phyloP scores from a whole-genome alignment of 257 asterid genomes.

The Fraxinus americana region DNA sequence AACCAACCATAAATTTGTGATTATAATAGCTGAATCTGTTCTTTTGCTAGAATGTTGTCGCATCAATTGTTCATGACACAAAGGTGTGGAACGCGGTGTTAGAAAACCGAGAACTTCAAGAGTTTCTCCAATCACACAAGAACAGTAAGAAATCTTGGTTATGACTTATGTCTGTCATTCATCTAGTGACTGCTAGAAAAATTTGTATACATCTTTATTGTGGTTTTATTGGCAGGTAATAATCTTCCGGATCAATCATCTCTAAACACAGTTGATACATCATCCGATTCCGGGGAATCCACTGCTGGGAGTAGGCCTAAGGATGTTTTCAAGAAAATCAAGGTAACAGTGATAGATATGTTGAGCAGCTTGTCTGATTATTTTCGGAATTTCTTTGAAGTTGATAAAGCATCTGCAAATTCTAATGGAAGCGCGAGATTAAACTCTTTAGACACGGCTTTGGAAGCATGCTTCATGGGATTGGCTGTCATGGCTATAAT shows the following conservation, averaged over 20 bases:
- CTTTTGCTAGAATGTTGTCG: conserved; percentile 61
- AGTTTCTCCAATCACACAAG: conserved; percentile 51
- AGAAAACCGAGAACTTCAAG: conserved; percentile 60
- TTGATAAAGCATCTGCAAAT: conserved; percentile 18
- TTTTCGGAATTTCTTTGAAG: conserved; percentile 61
- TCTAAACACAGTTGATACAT: not conserved
- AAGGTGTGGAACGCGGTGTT: conserved; percentile 80
- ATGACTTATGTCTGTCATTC: not conserved
- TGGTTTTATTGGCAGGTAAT: conserved; percentile 10
- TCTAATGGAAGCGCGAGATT: conserved; percentile 39
- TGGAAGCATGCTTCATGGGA: conserved; percentile 62
- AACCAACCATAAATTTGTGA: not conserved
- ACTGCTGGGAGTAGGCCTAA: conserved; percentile 16
- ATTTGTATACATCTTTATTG: not conserved
- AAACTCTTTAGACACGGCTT: conserved; percentile 30
- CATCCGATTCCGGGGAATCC: conserved; percentile 22
- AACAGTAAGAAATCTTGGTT: conserved; percentile 31
- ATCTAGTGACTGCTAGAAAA: not conserved
- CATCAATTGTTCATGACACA: conserved; percentile 75
- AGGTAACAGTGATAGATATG: conserved; percentile 54
- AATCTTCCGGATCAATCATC: conserved; percentile 27
- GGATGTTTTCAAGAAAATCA: conserved; percentile 40
- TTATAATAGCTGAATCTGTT: conserved; percentile 16
- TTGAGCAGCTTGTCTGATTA: conserved; percentile 60
- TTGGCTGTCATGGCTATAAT: conserved; percentile 60